Conservation (phyloP, 2,329 filamentous ascomycete genomes). For the Diaporthe helianthi region DNA sequence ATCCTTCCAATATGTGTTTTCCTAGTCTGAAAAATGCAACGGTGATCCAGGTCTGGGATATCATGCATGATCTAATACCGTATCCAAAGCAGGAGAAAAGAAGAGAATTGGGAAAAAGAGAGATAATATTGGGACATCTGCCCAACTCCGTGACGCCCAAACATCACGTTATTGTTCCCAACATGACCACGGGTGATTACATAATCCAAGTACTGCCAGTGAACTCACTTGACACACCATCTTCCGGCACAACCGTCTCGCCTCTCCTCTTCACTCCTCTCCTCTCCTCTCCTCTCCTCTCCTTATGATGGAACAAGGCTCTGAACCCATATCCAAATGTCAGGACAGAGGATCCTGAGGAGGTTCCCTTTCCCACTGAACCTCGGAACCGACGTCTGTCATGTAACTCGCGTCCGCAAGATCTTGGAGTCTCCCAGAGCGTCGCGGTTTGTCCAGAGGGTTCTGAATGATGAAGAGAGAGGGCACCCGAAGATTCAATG, state of each 20-base stretch:
- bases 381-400: constrained; percentile 82
- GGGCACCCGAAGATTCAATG: constrained; percentile 29
- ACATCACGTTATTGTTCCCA: too few species aligned
- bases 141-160: too few species aligned
- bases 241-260: background rate
- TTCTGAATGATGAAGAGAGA: constrained; percentile 54
- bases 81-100: too few species aligned
- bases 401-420: constrained; percentile 67
- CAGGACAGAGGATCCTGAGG: constrained; percentile 20
- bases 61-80: background rate
- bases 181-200: too few species aligned
- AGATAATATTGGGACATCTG: background rate
- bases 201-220: background rate
- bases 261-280: too few species aligned
- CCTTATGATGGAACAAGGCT: background rate
- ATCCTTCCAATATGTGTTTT: background rate
- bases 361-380: constrained; percentile 70
- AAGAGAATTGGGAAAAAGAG: background rate
- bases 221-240: background rate
- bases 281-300: too few species aligned
- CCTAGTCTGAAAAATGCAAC: background rate
- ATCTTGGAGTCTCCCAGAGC: constrained; percentile 58
- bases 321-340: constrained; percentile 11
- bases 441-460: constrained; percentile 53
- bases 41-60: background rate